Evolutionary conservation across 768 basidiomycete species (phyloP), one percentile per base, ranked within the genome.

Genomic region (Phaeotremella skinneri): DNA sequence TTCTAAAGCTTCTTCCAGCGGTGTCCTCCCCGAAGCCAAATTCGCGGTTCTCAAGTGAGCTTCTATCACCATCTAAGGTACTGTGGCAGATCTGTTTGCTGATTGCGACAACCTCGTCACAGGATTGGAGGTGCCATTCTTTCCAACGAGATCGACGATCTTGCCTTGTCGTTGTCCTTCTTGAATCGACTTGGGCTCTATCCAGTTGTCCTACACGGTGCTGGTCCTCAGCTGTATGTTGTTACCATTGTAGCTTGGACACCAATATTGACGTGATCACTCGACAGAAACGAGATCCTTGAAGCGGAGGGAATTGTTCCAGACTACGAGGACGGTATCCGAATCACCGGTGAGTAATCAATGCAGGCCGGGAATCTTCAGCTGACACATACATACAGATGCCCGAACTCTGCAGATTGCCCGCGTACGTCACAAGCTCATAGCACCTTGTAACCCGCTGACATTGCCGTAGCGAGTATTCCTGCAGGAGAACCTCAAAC

Each of bases 141-240:
- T 4, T 80, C 79, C 55, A 88, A 87, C 69, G 85, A 98, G 59
- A 80, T 97, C 52, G 88, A 97, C 63, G 93, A 97, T 65, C 85
- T 99, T 48, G 92, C 93, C 3, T 85, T 93, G 51, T 94, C 89
- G 63, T 82, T 99, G 68, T 93, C 91, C 79, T 99, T 98, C 82
- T 81, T 99, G 59, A 94, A 94, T 79, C 86, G 92, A 30, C 88
- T 99, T 49, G 96, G 96, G 2, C 84, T 99, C n/a, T 99, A 94
- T 79, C 96, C 96, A 0, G 88, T 99, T 59, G 85, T 99, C 50
- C 83, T 99, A 4, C 96, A 99, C 79, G 96, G 96, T 50, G 94
- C 87, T 61, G 94, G 94, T 26, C 94, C 92, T 21, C 93, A 96
- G 74, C 64, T 77, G 75, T 78, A 49, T 57, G 78, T 52, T 41